Evolutionary conservation across 257 asterid genomes (phyloP).

Genomic region (Verbascum thapsus): DNA sequence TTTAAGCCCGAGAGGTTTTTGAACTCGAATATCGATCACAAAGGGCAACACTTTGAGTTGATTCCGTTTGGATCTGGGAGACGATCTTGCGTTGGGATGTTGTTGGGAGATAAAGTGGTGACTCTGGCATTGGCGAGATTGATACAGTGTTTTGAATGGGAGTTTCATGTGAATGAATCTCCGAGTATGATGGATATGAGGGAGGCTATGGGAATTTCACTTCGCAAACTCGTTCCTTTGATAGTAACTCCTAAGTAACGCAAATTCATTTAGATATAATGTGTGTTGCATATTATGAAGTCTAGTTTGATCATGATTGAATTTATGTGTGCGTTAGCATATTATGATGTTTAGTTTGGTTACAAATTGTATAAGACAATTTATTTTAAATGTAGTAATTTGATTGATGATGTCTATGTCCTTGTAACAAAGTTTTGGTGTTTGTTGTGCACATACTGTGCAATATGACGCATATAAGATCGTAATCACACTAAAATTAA

Average conservation of each 20-base stretch:
- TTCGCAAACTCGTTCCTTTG: constrained; percentile 45
- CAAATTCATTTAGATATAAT: no score
- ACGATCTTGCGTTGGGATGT: constrained; percentile 50
- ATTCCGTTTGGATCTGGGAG: constrained; percentile 59
- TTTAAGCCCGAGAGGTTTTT: constrained; percentile 59
- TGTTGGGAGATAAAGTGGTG: constrained; percentile 47
- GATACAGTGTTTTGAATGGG: constrained; percentile 52
- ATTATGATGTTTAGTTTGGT: no score
- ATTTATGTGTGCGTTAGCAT: no score
- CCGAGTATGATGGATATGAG: constrained; percentile 36
- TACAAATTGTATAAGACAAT: no score
- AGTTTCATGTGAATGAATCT: constrained; percentile 30
- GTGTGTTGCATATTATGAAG: no score
- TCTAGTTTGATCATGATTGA: no score
- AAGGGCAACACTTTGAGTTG: constrained; percentile 48
- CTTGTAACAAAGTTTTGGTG: no score
- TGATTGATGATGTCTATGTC: no score
- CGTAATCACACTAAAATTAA: no score
- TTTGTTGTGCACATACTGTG: no score
- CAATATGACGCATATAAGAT: no score
- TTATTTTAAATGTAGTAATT: no score
- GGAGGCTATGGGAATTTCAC: constrained; percentile 40
- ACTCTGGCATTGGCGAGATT: constrained; percentile 46
- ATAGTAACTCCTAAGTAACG: constrained; percentile 18
- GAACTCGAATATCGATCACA: constrained; percentile 41